phyloP scores from a whole-genome alignment of 495 filamentous ascomycete species.

The Penicillium dipodomyicola region DNA sequence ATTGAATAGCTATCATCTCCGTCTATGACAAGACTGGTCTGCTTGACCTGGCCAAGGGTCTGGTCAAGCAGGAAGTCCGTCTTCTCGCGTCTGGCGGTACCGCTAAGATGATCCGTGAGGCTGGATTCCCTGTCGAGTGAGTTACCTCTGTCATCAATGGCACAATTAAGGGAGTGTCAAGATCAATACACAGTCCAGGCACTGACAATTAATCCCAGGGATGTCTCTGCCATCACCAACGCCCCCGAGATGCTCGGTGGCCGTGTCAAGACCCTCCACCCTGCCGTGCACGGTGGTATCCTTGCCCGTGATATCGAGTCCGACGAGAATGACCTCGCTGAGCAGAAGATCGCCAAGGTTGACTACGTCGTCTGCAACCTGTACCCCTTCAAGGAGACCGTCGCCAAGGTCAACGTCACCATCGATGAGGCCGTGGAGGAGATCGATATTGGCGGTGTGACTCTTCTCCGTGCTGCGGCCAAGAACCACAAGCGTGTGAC shows the following conservation, averaged over 20 bases:
- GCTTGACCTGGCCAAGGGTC: slow-evolving; percentile 91
- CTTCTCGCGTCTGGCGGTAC: slow-evolving; percentile 93
- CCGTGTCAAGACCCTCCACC: slow-evolving; percentile 95
- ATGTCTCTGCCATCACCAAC: slow-evolving; percentile 95
- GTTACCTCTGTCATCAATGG: slow-evolving; percentile 25
- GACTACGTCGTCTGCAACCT: slow-evolving; percentile 99
- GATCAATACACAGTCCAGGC: not conserved
- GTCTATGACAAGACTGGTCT: slow-evolving; percentile 99
- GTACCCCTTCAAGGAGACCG: slow-evolving; percentile 97
- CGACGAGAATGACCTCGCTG: slow-evolving; percentile 93
- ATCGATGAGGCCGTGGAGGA: slow-evolving; percentile 96
- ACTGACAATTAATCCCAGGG: slow-evolving; percentile 51
- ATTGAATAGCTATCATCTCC: slow-evolving; percentile 78
- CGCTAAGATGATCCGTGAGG: slow-evolving; percentile 90
- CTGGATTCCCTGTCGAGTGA: slow-evolving; percentile 89
- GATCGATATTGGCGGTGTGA: slow-evolving; percentile 97
- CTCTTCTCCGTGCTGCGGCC: slow-evolving; percentile 89
- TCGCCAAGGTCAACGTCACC: slow-evolving; percentile 94
- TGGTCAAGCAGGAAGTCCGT: slow-evolving; percentile 85
- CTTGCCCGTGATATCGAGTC: slow-evolving; percentile 88
- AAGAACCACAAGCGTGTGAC: slow-evolving; percentile 97
- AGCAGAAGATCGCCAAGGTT: slow-evolving; percentile 95
- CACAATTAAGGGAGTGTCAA: not conserved
- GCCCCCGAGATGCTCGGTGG: slow-evolving; percentile 98
- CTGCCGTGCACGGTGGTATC: slow-evolving; percentile 89